Evolutionary conservation across 2,329 filamentous ascomycete genomes (phyloP).

Genomic region (Venturia carpophila): DNA sequence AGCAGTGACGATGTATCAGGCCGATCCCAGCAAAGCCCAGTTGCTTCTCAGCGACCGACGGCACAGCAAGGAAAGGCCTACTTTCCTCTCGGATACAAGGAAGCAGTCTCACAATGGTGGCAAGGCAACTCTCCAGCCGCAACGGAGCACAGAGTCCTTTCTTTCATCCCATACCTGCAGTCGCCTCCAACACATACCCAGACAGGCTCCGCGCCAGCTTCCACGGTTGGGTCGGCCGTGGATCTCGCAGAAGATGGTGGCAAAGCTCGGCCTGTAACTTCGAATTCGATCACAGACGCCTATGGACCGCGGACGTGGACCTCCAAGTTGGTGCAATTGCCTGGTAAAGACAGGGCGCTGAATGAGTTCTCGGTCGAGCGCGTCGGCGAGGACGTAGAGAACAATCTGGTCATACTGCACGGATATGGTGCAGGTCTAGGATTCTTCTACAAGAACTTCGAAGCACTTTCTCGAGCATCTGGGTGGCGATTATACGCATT

Average conservation of each 20-base stretch:
- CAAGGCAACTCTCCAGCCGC: slow-evolving; percentile 68
- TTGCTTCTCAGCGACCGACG: slow-evolving; percentile 38
- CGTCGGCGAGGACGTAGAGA: slow-evolving; percentile 66
- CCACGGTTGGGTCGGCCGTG: slow-evolving; percentile 33
- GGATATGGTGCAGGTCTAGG: slow-evolving; percentile 93
- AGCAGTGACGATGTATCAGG: slow-evolving; percentile 9
- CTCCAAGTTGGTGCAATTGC: slow-evolving; percentile 73
- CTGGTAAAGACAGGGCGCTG: slow-evolving; percentile 76
- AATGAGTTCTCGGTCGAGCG: slow-evolving; percentile 93
- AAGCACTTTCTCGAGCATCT: slow-evolving; percentile 66
- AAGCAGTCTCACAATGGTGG: slow-evolving; percentile 94
- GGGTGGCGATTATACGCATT: slow-evolving; percentile 89
- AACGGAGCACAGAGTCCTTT: slow-evolving; percentile 83
- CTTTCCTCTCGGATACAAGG: slow-evolving; percentile 87
- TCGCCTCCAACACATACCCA: slow-evolving; percentile 61
- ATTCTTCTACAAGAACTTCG: slow-evolving; percentile 98
- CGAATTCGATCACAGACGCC: slow-evolving; percentile 47
- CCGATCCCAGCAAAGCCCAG: slow-evolving; percentile 37
- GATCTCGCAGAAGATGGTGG: slow-evolving; percentile 33
- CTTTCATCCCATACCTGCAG: slow-evolving; percentile 73
- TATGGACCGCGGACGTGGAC: slow-evolving; percentile 81
- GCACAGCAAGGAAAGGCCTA: slow-evolving; percentile 27
- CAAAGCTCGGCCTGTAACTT: slow-evolving; percentile 35
- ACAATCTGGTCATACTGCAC: slow-evolving; percentile 91
- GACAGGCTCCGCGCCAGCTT: slow-evolving; percentile 48